Evolutionary conservation across 129 eudicot genomes (phyloP).

Genomic region (Flaveria trinervia): DNA sequence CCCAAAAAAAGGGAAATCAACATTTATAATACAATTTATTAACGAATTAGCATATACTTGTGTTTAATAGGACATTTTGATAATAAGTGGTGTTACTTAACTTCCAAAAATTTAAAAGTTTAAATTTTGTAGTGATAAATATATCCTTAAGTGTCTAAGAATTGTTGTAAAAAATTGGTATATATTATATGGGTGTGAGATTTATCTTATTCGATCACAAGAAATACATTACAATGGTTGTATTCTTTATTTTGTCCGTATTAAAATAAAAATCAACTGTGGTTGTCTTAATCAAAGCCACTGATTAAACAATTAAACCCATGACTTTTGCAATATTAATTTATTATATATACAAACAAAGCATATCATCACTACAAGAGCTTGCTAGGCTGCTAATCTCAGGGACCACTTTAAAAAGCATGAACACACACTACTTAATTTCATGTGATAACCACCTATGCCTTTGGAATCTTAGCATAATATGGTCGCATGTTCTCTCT

Average conservation of each 20-base stretch:
- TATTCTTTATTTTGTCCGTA: not conserved
- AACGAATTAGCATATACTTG: not conserved
- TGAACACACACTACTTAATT: conserved; percentile 16
- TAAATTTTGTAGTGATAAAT: no score
- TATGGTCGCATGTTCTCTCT: conserved; percentile 35
- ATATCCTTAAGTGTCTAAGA: no score
- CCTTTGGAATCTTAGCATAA: conserved; percentile 31
- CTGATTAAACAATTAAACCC: conserved; percentile 13
- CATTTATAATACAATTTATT: not conserved
- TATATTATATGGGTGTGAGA: not conserved
- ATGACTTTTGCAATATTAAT: not conserved
- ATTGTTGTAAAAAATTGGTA: no score
- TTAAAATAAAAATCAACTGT: not conserved
- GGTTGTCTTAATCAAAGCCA: conserved; percentile 29
- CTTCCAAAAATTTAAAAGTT: no score
- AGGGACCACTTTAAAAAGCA: conserved; percentile 35
- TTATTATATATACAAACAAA: conserved; percentile 11
- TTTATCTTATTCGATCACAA: not conserved
- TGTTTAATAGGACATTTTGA: no score
- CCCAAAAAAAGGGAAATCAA: not conserved
- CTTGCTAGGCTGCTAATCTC: conserved; percentile 25
- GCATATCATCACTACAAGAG: conserved; percentile 18
- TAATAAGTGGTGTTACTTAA: no score
- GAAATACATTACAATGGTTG: conserved; percentile 11
- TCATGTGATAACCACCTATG: conserved; percentile 30